Percentiles rank a stretch among this genome's conserved stretches.
Evolutionary conservation across 2,329 filamentous ascomycete genomes (phyloP).

Genomic region (Fusarium metavorans): DNA sequence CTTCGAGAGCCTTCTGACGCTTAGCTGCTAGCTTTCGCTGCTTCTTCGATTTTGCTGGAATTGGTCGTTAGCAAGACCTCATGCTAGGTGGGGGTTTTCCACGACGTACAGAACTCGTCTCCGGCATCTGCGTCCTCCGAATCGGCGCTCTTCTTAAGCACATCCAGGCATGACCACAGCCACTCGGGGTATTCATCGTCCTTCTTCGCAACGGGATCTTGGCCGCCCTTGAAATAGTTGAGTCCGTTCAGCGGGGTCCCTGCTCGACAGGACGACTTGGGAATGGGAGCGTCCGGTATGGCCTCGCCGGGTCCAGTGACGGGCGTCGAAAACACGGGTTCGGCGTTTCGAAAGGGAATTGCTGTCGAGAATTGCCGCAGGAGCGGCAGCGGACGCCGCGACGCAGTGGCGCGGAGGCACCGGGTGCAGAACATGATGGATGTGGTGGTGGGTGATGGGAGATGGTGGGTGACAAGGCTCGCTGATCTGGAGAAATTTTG

Average conservation of each 20-base stretch:
- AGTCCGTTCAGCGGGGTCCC: constrained; percentile 80
- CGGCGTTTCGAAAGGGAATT: constrained; percentile 51
- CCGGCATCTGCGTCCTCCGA: constrained; percentile 68
- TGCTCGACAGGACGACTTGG: constrained; percentile 67
- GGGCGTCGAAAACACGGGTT: constrained; percentile 53
- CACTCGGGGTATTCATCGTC: constrained; percentile 84
- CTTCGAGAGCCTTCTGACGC: constrained; percentile 67
- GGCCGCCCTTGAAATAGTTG: constrained; percentile 80
- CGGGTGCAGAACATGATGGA: constrained; percentile 57
- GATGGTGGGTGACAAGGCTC: constrained; percentile 43
- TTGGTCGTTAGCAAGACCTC: constrained; percentile 25
- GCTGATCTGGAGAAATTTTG: constrained; percentile 47
- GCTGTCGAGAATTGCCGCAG: constrained; percentile 57
- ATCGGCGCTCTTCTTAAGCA: constrained; percentile 65
- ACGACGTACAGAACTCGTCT: constrained; percentile 82
- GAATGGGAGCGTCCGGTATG: constrained; percentile 45
- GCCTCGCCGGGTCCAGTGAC: constrained; percentile 48
- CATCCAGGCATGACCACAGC: constrained; percentile 80
- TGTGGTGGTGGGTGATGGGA: constrained; percentile 40
- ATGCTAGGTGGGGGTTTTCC: background rate
- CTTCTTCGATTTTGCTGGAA: constrained; percentile 84
- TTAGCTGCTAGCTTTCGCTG: constrained; percentile 79
- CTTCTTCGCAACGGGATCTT: constrained; percentile 78
- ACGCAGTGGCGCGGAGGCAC: constrained; percentile 61
- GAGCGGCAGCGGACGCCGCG: constrained; percentile 47